phyloP scores from a whole-genome alignment of 805 yeast species.

The Myxozyma neotropica region DNA sequence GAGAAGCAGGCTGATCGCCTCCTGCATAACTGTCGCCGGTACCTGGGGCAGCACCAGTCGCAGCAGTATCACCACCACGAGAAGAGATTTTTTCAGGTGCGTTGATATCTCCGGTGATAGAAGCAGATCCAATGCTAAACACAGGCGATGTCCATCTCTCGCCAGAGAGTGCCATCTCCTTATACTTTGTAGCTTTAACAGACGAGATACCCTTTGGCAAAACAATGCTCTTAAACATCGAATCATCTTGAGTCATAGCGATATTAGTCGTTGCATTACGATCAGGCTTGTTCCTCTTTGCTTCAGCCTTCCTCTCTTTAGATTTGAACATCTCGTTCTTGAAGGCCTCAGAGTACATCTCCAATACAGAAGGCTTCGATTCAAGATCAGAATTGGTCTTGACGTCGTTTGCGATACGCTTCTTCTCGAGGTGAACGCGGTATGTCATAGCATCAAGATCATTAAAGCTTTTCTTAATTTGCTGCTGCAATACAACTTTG shows the following conservation, averaged over 20 bases:
- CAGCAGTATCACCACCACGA: neutral
- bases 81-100: constrained; percentile 7
- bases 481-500: constrained; percentile 29
- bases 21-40: neutral
- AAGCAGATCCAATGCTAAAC: constrained; percentile 23
- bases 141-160: constrained; percentile 32
- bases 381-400: constrained; percentile 6
- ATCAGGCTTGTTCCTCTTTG: constrained; percentile 6
- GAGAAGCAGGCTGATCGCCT: neutral
- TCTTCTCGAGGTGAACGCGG: constrained; percentile 24
- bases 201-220: constrained; percentile 26
- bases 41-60: constrained; percentile 1
- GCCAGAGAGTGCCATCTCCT: constrained; percentile 25
- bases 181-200: constrained; percentile 20
- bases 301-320: constrained; percentile 18
- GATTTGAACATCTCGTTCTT: constrained; percentile 14
- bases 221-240: constrained; percentile 26
- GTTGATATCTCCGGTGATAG: neutral
- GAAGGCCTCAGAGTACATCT: constrained; percentile 26
- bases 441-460: constrained; percentile 27
- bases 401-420: constrained; percentile 17
- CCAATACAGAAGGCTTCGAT: constrained; percentile 7
- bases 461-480: constrained; percentile 26
- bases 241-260: constrained; percentile 20
- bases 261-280: constrained; percentile 17